Evolutionary conservation across 352 stramenopile species (phyloP).

Genomic region (Saprolegnia diclina): DNA sequence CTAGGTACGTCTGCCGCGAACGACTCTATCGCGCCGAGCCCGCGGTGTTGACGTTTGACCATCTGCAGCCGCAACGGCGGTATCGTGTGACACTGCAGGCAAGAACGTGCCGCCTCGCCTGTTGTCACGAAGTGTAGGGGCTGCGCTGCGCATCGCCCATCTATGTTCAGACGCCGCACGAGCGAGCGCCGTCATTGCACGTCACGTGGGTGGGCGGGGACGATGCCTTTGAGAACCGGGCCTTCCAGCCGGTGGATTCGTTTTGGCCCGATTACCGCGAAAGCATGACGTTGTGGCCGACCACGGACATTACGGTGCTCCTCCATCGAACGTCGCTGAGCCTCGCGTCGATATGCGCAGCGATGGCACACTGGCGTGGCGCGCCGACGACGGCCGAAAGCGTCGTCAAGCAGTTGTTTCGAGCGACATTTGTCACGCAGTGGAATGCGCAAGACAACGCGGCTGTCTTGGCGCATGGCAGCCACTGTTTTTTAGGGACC

Average conservation of each 20-base stretch:
- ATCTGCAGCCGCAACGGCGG: slow-evolving; percentile 32
- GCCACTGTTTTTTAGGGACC: slow-evolving; percentile 20
- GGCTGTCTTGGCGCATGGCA: not conserved
- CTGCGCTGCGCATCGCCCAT: slow-evolving; percentile 24
- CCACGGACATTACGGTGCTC: slow-evolving; percentile 26
- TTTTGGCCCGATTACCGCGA: slow-evolving; percentile 17
- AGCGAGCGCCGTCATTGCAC: slow-evolving; percentile 33
- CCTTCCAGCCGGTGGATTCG: not conserved
- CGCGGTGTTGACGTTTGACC: slow-evolving; percentile 33
- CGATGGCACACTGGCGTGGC: not conserved
- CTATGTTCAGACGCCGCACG: slow-evolving; percentile 33
- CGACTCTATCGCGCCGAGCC: slow-evolving; percentile 28
- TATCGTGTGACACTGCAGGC: slow-evolving; percentile 45
- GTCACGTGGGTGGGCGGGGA: slow-evolving; percentile 24
- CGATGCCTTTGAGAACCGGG: not conserved
- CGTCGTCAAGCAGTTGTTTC: slow-evolving; percentile 8
- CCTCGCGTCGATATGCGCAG: not conserved
- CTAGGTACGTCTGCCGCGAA: slow-evolving; percentile 12
- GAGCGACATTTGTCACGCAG: not conserved
- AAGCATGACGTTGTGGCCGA: slow-evolving; percentile 10
- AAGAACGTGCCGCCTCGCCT: not conserved
- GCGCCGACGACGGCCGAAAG: not conserved
- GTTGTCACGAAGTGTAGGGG: slow-evolving; percentile 27
- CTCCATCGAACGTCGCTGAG: slow-evolving; percentile 24
- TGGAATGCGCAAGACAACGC: not conserved